phyloP scores from a whole-genome alignment of 768 basidiomycete genomes.

The Auricularia cornea region DNA sequence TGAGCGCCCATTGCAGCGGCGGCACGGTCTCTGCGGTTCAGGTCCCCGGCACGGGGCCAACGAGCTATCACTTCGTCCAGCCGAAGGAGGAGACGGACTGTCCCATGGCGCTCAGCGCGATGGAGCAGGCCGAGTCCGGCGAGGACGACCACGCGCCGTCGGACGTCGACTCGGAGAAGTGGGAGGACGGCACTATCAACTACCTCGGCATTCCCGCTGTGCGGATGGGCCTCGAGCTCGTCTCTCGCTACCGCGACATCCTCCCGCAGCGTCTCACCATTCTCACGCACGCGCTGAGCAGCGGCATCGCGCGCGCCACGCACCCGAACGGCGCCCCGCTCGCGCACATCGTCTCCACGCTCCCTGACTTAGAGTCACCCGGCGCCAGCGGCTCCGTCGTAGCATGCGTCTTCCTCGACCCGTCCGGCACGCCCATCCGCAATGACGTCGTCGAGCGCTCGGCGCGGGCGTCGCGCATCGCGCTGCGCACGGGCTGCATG shows the following conservation, averaged over 20 bases:
- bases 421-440: conserved; percentile 54
- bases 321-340: conserved; percentile 53
- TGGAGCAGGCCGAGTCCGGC: no score
- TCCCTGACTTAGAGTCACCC: conserved; percentile 46
- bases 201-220: conserved; percentile 71
- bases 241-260: conserved; percentile 71
- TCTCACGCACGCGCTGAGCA: conserved; percentile 53
- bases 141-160: conserved; percentile 1
- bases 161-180: conserved; percentile 10
- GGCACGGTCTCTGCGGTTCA: conserved; percentile 78
- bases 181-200: conserved; percentile 78
- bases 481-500: conserved; percentile 71
- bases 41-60: conserved; percentile 52
- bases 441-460: conserved; percentile 33
- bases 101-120: no score
- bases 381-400: conserved; percentile 43
- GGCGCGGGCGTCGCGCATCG: background rate
- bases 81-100: no score
- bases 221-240: conserved; percentile 67
- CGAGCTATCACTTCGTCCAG: background rate
- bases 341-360: conserved; percentile 57
- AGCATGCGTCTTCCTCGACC: conserved; percentile 24
- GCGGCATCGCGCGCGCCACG: conserved; percentile 46
- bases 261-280: conserved; percentile 67
- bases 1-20: conserved; percentile 25